Evolutionary conservation across 2,329 filamentous ascomycete species (phyloP), one percentile per base, ranked within the genome.

Genomic region (Curvularia sp.): DNA sequence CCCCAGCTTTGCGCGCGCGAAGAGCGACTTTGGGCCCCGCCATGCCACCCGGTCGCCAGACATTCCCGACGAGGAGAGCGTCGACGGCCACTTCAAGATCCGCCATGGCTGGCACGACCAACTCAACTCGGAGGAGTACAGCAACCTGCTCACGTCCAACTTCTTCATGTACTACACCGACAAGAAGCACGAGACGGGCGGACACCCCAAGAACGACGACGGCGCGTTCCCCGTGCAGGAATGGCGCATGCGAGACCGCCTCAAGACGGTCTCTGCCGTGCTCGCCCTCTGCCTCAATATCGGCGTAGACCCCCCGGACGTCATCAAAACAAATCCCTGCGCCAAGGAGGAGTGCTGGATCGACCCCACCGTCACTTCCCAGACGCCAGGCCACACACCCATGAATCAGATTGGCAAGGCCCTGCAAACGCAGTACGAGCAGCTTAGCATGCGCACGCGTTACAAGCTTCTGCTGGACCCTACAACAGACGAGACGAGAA

Each of bases 151-250:
- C 63, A 92, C 90, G 52, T 93, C 89, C 74, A 96, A 92, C 67
- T 99, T 96, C 87, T 98, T 97, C 82, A 98, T 98, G 94, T 99
- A 99, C 80, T 99, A 91, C 78, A 97, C 94, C 63, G 95, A 99
- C 78, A 98, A 98, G 79, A 89, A 94, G 53, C 95, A 99, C 79
- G 95, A 98, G 76, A 95, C 92, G 22, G 94, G 92, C 35, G 95
- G 93, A 22, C 92, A 93, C 66, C 92, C 93, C 15, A 92, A 93
- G 74, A 79, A 81, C 58, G 80, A 82, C 20, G 80, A 80, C 56
- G 80, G 78, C 64, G 75, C 74, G 35, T 79, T 77, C 58, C 85
- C 87, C 52, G 84, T 96, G 5, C 91, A 96, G 74, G 95, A 98
- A 76, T 99, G 95, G 95, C 90, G 95, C 58, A 97, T 98, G 91